A percentile compares a stretch with the other conserved stretches of the same genome.
These are phyloP conservation scores for Lablab purpureus DNA, from an alignment of 306 rosid species.

Conservation along the genomic window DNA sequence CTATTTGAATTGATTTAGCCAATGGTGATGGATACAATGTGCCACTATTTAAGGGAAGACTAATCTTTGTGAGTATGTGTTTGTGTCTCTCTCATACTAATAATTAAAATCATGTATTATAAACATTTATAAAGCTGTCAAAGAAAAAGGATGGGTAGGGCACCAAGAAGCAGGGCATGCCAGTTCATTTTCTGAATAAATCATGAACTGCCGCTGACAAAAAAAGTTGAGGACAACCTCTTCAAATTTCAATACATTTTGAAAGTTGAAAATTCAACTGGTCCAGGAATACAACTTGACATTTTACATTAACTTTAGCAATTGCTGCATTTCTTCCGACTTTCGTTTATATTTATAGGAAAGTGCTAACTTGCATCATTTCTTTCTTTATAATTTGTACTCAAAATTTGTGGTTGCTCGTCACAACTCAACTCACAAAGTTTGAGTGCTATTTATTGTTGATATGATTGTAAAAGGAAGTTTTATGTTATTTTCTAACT, in stretches of 20 bases:
- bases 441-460: conserved; percentile 12
- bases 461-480: background rate
- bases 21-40: conserved; percentile 19
- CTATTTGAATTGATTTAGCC: conserved; percentile 30
- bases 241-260: conserved; percentile 3
- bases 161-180: background rate
- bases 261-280: conserved; percentile 15
- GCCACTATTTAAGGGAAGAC: background rate
- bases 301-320: conserved; percentile 6
- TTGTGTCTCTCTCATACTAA: background rate
- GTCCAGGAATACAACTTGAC: background rate
- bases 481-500: conserved; percentile 27
- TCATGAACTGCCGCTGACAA: background rate
- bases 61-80: no score
- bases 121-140: background rate
- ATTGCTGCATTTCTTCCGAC: conserved; percentile 27
- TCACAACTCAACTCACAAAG: background rate
- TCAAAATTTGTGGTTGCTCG: conserved; percentile 10
- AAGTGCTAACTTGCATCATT: conserved; percentile 1
- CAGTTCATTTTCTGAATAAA: conserved; percentile 30
- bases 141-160: background rate
- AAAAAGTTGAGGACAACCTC: background rate
- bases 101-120: background rate
- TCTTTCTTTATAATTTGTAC: conserved; percentile 29
- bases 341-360: background rate